These are phyloP conservation scores for Actinomortierella ambigua DNA, from an alignment of 371 early-diverging fungal species.

Conservation along the genomic window DNA sequence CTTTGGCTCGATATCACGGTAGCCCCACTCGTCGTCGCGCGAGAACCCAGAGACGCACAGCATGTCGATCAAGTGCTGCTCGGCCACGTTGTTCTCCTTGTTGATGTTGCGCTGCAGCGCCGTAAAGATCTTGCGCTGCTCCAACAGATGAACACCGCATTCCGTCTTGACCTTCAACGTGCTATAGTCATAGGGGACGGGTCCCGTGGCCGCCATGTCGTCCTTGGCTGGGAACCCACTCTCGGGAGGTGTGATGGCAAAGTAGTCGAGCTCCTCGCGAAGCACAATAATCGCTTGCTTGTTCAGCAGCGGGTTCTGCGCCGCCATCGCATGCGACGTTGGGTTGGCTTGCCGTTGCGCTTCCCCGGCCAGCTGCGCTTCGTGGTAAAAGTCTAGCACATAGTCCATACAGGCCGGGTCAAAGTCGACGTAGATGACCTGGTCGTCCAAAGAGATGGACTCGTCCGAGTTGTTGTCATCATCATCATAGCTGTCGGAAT, in stretches of 20 bases:
- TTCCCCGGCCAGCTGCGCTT: slow-evolving; percentile 46
- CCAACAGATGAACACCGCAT: slow-evolving; percentile 65
- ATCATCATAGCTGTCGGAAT: slow-evolving; percentile 55
- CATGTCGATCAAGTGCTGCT: slow-evolving; percentile 88
- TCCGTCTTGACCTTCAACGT: slow-evolving; percentile 40
- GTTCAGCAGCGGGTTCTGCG: slow-evolving; percentile 56
- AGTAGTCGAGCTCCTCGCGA: slow-evolving; percentile 68
- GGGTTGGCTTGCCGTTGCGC: slow-evolving; percentile 16
- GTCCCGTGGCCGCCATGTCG: slow-evolving; percentile 18
- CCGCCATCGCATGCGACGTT: slow-evolving; percentile 5
- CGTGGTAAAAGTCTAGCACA: slow-evolving; percentile 61
- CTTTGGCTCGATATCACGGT: slow-evolving; percentile 74
- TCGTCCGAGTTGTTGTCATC: slow-evolving; percentile 58
- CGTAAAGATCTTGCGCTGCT: slow-evolving; percentile 74
- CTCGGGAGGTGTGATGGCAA: slow-evolving; percentile 50
- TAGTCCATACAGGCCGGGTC: slow-evolving; percentile 68
- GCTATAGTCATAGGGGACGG: slow-evolving; percentile 13
- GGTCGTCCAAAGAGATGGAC: slow-evolving; percentile 54
- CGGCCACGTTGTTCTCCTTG: slow-evolving; percentile 75
- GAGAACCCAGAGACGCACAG: slow-evolving; percentile 83
- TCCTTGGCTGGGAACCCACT: slow-evolving; percentile 15
- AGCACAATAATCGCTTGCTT: slow-evolving; percentile 71
- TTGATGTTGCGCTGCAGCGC: slow-evolving; percentile 77
- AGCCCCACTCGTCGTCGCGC: slow-evolving; percentile 79
- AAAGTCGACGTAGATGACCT: slow-evolving; percentile 65